Evolutionary conservation across 1,284 basidiomycete genomes (phyloP).

Genomic region (Pulchroboletus neoregius): DNA sequence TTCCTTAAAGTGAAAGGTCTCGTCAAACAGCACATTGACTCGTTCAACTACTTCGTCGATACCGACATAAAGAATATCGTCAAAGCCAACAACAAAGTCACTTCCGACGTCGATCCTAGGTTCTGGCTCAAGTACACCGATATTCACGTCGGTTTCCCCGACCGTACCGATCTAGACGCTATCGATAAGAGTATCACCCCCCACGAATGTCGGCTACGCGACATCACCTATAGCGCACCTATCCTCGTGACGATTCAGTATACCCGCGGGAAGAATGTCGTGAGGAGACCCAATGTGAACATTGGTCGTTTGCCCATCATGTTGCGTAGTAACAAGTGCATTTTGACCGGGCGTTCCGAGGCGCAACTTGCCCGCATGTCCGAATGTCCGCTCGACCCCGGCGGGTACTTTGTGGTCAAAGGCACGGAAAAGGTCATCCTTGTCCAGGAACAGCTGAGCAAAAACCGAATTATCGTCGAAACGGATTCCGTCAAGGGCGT

Average conservation of each 20-base stretch:
- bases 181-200: constrained; percentile 88
- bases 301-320: constrained; percentile 97
- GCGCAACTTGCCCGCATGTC: constrained; percentile 86
- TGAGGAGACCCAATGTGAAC: constrained; percentile 79
- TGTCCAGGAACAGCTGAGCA: constrained; percentile 98
- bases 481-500: constrained; percentile 87
- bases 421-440: constrained; percentile 99
- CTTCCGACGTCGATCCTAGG: constrained; percentile 94
- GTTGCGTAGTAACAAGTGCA: constrained; percentile 93
- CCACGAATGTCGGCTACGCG: constrained; percentile 95
- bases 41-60: constrained; percentile 99
- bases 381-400: constrained; percentile 97
- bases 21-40: constrained; percentile 99
- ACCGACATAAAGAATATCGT: constrained; percentile 97
- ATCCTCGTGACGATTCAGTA: constrained; percentile 97
- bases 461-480: constrained; percentile 99
- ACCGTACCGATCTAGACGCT: constrained; percentile 80
- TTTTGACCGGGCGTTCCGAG: constrained; percentile 76
- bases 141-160: constrained; percentile 89
- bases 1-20: constrained; percentile 96
- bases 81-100: constrained; percentile 88
- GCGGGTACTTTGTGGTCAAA: constrained; percentile 99
- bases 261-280: constrained; percentile 87
- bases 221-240: constrained; percentile 93
- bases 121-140: constrained; percentile 98